Base-by-base conservation (phyloP, 2,329 filamentous ascomycete genomes). In the Septoria petroselini region DNA sequence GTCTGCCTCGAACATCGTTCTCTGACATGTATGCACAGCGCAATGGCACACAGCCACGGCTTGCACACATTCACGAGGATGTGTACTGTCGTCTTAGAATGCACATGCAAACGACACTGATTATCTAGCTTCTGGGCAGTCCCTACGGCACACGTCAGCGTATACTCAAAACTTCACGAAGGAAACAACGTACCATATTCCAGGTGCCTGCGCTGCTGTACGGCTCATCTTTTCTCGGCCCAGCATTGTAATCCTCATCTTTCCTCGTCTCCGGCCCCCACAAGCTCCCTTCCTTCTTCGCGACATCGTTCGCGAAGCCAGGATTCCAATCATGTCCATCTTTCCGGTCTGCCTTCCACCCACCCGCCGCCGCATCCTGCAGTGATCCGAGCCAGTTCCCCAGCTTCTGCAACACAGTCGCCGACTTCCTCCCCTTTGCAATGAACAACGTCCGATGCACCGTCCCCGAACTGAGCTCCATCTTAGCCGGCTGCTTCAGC, bases 401-500 rank as follows among this genome's bases (percentile, higher is more conserved):
- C 12, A 58, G 11, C 41, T 54, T 55, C 41, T 55, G 52, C 44
- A 53, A 55, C 14, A 51, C 53, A 25, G 58, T 61, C 30, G 46
- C 40, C 11, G 53, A 45, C 45, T 58, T 62, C 42, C 59, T 59
- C 2, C 59, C 65, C 44, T 60, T 65, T 3, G 65, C 64, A 29
- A 68, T 54, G 48, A 68, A 68, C 14, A 66, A 39, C n/a, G 48
- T 66, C 39, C 63, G 51, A 21, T 59, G 50, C 14, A 58, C 52
- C 29, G 52, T 59, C 7, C 63, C 62, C 9, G 49, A 55, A 33
- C 57, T 50, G 38, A 63, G 47, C 48, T 63, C 54, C 60, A 68
- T 61, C 9, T 58, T 48, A 5, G 61, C 59, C 7, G 52, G 55
- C 23, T 68, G 57, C 27, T 57, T 55, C 27, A 67, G 35, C 3